Evolutionary conservation across 2,329 filamentous ascomycete species (phyloP).

Genomic region (Fusarium pseudonygamai): DNA sequence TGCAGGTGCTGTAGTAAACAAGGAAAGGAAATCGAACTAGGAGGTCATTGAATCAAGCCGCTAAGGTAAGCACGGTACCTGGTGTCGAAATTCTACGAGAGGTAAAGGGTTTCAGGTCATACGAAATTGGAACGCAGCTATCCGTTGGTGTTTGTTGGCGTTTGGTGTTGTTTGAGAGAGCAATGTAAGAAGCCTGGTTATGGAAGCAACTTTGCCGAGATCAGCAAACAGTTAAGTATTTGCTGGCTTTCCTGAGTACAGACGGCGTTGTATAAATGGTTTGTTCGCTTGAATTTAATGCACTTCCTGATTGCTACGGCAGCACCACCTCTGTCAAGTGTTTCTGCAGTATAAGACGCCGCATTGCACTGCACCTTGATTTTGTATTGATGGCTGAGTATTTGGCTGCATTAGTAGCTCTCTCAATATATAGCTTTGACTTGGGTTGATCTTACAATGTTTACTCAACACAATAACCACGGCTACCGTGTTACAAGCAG

Average conservation of each 20-base stretch:
- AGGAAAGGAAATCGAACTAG: neutral
- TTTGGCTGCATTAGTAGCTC: neutral
- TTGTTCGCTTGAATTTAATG: neutral
- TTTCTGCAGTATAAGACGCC: neutral
- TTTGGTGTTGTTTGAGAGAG: neutral
- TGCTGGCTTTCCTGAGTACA: neutral
- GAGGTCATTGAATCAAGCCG: neutral
- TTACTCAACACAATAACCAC: neutral
- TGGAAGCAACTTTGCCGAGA: neutral
- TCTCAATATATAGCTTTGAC: neutral
- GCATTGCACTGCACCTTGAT: neutral
- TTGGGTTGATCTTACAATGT: neutral
- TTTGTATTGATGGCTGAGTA: neutral
- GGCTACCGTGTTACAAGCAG: neutral
- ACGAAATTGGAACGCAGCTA: neutral
- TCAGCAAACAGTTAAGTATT: neutral
- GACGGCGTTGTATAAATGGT: neutral
- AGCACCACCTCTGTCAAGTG: neutral
- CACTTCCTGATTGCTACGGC: neutral
- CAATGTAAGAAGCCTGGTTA: neutral
- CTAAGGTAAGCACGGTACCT: neutral
- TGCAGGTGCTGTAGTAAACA: neutral
- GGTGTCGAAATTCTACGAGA: neutral
- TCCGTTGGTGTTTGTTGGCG: neutral
- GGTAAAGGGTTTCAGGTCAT: neutral